phyloP scores from a whole-genome alignment of 2,329 filamentous ascomycete genomes.

The Trichophyton rubrum region DNA sequence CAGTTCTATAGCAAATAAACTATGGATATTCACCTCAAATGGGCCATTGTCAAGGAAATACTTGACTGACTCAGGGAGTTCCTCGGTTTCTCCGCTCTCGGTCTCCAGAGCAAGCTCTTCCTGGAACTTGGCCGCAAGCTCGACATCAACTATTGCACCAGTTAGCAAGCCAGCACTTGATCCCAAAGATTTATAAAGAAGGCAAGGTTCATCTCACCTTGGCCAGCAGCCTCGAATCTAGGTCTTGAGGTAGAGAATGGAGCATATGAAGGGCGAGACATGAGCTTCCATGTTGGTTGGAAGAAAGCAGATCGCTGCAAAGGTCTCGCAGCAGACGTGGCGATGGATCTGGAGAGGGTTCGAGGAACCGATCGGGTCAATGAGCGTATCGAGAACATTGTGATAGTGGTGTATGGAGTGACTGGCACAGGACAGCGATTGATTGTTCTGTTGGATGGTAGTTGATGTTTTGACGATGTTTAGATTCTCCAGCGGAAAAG shows the following conservation, averaged over 20 bases:
- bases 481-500: neutral
- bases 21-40: slow-evolving; percentile 51
- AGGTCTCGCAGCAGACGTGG: slow-evolving; percentile 36
- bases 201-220: slow-evolving; percentile 26
- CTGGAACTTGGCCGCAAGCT: slow-evolving; percentile 75
- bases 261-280: slow-evolving; percentile 29
- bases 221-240: slow-evolving; percentile 34
- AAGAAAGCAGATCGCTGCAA: slow-evolving; percentile 40
- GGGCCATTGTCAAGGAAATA: slow-evolving; percentile 78
- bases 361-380: slow-evolving; percentile 56
- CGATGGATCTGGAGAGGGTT: slow-evolving; percentile 45
- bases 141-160: slow-evolving; percentile 47
- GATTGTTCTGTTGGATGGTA: neutral
- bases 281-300: slow-evolving; percentile 39
- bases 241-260: slow-evolving; percentile 36
- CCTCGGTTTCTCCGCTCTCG: slow-evolving; percentile 60
- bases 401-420: slow-evolving; percentile 17
- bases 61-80: slow-evolving; percentile 64
- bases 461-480: neutral
- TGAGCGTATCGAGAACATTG: slow-evolving; percentile 58
- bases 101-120: slow-evolving; percentile 75
- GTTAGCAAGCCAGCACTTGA: neutral
- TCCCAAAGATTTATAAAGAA: neutral
- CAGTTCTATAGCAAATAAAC: neutral
- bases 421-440: neutral